Conservation (phyloP, 148 eudicot genomes). For the Cornus florida region DNA sequence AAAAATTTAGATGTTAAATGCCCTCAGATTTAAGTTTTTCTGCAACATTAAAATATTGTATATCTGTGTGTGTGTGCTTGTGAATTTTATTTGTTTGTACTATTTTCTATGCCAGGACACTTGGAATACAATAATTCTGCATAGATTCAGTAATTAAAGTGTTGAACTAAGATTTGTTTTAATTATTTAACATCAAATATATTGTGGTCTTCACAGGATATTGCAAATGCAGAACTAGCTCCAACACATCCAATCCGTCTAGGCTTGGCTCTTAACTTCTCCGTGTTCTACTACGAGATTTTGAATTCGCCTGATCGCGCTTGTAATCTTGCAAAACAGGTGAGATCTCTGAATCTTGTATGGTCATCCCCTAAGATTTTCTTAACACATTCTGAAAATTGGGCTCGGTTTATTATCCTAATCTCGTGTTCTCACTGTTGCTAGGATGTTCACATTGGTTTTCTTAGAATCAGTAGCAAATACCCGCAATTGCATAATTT, state of each 20-base stretch:
- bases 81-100: too few species aligned
- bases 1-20: neutral
- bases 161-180: too few species aligned
- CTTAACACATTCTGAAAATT: neutral
- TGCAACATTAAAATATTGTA: too few species aligned
- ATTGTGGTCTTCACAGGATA: conserved; percentile 37
- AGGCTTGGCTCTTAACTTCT: conserved; percentile 65
- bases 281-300: conserved; percentile 67
- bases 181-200: neutral
- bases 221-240: conserved; percentile 56
- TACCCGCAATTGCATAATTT: too few species aligned
- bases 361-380: too few species aligned
- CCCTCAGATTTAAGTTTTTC: too few species aligned
- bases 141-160: too few species aligned
- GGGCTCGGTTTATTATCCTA: neutral
- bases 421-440: neutral
- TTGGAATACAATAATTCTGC: too few species aligned
- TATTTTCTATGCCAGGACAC: too few species aligned
- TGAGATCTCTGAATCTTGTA: conserved; percentile 17
- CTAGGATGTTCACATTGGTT: neutral
- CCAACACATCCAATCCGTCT: conserved; percentile 65
- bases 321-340: conserved; percentile 59
- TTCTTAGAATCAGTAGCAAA: neutral
- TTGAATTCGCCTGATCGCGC: conserved; percentile 63
- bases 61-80: too few species aligned